phyloP scores from a whole-genome alignment of 805 yeast species.

The Saccharomyces kudriavzevii region DNA sequence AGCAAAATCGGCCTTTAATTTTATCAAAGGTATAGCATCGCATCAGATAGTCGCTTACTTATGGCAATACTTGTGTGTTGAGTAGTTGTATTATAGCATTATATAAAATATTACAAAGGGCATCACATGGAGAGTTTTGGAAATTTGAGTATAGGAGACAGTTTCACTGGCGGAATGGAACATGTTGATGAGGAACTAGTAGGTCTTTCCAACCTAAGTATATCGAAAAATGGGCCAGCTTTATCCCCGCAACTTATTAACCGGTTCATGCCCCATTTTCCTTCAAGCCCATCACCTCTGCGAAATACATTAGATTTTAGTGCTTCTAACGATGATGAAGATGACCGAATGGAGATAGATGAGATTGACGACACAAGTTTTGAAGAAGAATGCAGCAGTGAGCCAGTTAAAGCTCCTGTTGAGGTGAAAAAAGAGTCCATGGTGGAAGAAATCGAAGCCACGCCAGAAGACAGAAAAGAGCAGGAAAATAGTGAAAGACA shows the following conservation, averaged over 20 bases:
- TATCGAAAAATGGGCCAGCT: conserved; percentile 5
- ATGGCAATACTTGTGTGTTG: neutral
- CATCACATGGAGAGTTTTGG: conserved; percentile 9
- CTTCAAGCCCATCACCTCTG: conserved; percentile 14
- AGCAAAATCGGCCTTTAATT: neutral
- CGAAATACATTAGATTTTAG: conserved; percentile 8
- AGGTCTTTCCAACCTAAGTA: conserved; percentile 16
- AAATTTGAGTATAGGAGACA: conserved; percentile 9
- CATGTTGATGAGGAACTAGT: conserved; percentile 12
- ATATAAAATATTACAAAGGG: neutral
- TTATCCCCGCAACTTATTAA: conserved; percentile 13
- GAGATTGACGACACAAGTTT: neutral
- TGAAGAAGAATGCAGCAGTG: neutral
- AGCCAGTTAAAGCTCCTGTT: neutral
- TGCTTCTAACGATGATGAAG: conserved; percentile 7
- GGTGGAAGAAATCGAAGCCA: neutral
- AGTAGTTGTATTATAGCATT: neutral
- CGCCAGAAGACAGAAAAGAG: neutral
- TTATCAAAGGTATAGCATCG: neutral
- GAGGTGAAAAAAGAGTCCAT: neutral
- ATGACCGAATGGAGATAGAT: neutral
- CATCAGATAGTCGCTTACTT: neutral
- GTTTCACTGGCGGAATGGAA: conserved; percentile 5
- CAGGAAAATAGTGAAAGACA: neutral
- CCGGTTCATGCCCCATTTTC: conserved; percentile 12